phyloP scores from a whole-genome alignment of 768 basidiomycete genomes.

The Mrakia blollopis region DNA sequence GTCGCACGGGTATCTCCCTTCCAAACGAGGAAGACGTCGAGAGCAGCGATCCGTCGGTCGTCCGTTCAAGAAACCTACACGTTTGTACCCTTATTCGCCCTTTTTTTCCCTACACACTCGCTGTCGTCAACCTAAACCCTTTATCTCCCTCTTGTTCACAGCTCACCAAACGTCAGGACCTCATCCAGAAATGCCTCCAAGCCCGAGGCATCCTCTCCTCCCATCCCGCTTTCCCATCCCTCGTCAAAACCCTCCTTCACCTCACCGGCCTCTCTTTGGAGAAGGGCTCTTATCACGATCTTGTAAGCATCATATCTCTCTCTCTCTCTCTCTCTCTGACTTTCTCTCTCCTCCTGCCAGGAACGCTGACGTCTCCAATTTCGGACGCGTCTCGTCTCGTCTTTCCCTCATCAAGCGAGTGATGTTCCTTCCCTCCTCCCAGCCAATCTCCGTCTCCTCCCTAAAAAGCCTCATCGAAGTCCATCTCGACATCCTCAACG shows the following conservation, averaged over 20 bases:
- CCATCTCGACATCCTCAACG: conserved; percentile 10
- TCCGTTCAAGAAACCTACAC: too few relatives aligned
- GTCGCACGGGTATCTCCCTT: too few relatives aligned
- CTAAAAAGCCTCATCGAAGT: neutral
- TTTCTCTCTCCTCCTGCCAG: too few relatives aligned
- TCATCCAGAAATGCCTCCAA: neutral
- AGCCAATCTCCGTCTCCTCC: neutral
- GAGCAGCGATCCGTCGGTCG: too few relatives aligned
- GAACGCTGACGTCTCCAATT: too few relatives aligned
- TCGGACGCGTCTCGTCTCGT: neutral
- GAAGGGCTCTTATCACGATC: neutral
- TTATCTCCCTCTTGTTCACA: neutral
- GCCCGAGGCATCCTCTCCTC: neutral
- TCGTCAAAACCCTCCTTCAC: neutral
- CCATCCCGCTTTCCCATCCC: neutral
- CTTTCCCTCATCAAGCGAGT: neutral
- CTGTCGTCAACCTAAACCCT: too few relatives aligned
- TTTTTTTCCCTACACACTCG: too few relatives aligned
- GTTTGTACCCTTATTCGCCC: too few relatives aligned
- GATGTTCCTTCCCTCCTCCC: neutral
- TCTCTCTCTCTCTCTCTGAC: neutral
- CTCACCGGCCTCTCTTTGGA: neutral
- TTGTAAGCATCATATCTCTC: neutral
- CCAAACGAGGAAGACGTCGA: too few relatives aligned
- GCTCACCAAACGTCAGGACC: neutral